Conservation (phyloP, 2,329 filamentous ascomycete species). For the Ascochyta koolunga region DNA sequence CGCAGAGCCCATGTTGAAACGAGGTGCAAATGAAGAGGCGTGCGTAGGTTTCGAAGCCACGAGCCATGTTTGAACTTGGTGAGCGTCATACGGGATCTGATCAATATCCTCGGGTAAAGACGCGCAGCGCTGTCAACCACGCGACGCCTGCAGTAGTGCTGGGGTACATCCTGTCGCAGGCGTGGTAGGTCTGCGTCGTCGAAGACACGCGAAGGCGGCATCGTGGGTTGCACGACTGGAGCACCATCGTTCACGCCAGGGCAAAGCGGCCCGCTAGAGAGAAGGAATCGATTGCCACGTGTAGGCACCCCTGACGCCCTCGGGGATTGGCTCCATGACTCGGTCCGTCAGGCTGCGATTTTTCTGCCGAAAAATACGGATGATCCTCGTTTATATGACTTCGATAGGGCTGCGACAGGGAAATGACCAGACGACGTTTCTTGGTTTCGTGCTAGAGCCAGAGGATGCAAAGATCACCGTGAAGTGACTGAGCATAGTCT, state of each 20-base stretch:
- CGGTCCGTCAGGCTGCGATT: constrained; percentile 17
- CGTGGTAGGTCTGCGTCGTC: constrained; percentile 1
- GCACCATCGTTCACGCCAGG: constrained; percentile 37
- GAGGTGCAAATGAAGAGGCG: constrained; percentile 23
- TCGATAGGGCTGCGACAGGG: constrained; percentile 15
- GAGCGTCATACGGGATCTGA: constrained; percentile 14
- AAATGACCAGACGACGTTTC: constrained; percentile 20
- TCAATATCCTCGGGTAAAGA: constrained; percentile 20
- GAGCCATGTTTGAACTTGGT: too few species aligned
- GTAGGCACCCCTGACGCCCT: constrained; percentile 33
- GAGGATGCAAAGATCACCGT: neutral
- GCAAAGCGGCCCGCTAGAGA: constrained; percentile 34
- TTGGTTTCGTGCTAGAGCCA: constrained; percentile 16
- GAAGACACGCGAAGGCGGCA: constrained; percentile 6
- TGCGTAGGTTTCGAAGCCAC: constrained; percentile 28
- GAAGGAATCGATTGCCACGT: constrained; percentile 41
- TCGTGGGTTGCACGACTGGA: constrained; percentile 17
- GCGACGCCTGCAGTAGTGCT: constrained; percentile 24
- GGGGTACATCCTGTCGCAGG: constrained; percentile 1
- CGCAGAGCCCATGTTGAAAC: constrained; percentile 34
- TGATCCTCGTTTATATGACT: constrained; percentile 28
- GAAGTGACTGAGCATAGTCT: constrained; percentile 19
- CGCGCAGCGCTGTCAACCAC: constrained; percentile 19
- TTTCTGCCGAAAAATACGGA: constrained; percentile 29
- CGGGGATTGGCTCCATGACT: constrained; percentile 37